phyloP scores from a whole-genome alignment of 305 asterid species.

The Fraxinus greggii region DNA sequence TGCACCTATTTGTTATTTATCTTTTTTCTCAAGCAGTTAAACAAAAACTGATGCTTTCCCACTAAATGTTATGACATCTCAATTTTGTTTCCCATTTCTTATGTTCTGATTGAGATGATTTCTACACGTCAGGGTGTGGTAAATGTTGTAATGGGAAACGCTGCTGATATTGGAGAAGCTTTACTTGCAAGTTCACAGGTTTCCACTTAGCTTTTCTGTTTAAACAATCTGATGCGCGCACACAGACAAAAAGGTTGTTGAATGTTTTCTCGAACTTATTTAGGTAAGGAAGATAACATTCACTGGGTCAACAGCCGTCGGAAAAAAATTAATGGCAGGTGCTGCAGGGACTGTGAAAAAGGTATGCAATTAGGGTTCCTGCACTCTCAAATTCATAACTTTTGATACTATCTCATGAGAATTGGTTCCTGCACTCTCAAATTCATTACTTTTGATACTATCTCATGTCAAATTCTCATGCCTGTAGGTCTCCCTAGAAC shows the following conservation, averaged over 20 bases:
- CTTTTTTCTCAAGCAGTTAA: conserved; percentile 4
- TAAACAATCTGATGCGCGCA: background rate
- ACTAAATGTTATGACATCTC: conserved; percentile 9
- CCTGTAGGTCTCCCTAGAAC: conserved; percentile 86
- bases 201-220: conserved; percentile 13
- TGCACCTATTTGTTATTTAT: background rate
- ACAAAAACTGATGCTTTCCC: conserved; percentile 15
- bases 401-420: conserved; percentile 23
- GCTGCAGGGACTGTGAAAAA: conserved; percentile 90
- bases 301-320: conserved; percentile 97
- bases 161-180: conserved; percentile 83
- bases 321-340: conserved; percentile 94
- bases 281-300: conserved; percentile 93
- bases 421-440: conserved; percentile 24
- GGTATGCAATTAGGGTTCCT: conserved; percentile 40
- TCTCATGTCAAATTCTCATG: conserved; percentile 22
- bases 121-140: conserved; percentile 67
- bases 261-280: conserved; percentile 25
- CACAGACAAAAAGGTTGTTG: background rate
- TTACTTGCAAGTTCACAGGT: conserved; percentile 81
- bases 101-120: conserved; percentile 22
- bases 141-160: conserved; percentile 93
- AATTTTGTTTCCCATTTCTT: conserved; percentile 10
- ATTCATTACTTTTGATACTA: conserved; percentile 12
- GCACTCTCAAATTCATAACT: conserved; percentile 17